A percentile compares a stretch with the other conserved stretches of the same genome.
phyloP scores from a whole-genome alignment of 495 filamentous ascomycete genomes.

The Hypoxylon lienhwacheense region DNA sequence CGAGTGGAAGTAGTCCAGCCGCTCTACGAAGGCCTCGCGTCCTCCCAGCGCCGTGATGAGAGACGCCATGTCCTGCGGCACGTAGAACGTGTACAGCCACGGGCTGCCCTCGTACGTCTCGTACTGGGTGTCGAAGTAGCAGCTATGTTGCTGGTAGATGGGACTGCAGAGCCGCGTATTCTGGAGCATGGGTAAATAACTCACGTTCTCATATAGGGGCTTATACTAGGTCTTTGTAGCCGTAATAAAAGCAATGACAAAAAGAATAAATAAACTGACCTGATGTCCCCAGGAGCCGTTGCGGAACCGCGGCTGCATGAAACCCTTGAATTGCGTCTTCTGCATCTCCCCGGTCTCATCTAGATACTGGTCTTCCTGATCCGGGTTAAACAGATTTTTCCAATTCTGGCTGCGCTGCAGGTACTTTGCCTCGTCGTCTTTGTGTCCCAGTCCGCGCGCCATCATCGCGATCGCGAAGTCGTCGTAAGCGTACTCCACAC shows the following conservation, averaged over 20 bases:
- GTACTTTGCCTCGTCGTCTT: conserved; percentile 58
- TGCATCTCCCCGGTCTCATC: conserved; percentile 26
- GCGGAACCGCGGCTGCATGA: conserved; percentile 64
- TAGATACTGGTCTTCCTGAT: conserved; percentile 43
- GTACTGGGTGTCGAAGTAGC: conserved; percentile 59
- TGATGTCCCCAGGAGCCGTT: conserved; percentile 67
- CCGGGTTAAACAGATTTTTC: conserved; percentile 55
- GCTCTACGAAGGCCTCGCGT: conserved; percentile 55
- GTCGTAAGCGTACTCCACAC: conserved; percentile 74
- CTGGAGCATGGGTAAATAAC: conserved; percentile 30
- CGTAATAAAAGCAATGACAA: too few species aligned
- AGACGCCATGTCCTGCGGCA: conserved; percentile 69
- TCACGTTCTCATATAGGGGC: not conserved
- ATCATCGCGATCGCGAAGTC: conserved; percentile 64
- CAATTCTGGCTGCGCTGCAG: conserved; percentile 58
- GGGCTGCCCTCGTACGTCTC: conserved; percentile 72
- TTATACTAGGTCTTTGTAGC: too few species aligned
- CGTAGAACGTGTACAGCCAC: conserved; percentile 74
- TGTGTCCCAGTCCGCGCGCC: conserved; percentile 55
- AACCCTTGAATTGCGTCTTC: conserved; percentile 60
- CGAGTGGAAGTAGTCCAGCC: conserved; percentile 66
- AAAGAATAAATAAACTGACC: not conserved
- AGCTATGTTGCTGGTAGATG: conserved; percentile 45
- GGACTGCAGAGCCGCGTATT: conserved; percentile 66
- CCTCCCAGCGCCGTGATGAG: conserved; percentile 64